These are phyloP conservation scores for Physocladia obscura DNA, from an alignment of 192 early-diverging fungal genomes.

Conservation along the genomic window DNA sequence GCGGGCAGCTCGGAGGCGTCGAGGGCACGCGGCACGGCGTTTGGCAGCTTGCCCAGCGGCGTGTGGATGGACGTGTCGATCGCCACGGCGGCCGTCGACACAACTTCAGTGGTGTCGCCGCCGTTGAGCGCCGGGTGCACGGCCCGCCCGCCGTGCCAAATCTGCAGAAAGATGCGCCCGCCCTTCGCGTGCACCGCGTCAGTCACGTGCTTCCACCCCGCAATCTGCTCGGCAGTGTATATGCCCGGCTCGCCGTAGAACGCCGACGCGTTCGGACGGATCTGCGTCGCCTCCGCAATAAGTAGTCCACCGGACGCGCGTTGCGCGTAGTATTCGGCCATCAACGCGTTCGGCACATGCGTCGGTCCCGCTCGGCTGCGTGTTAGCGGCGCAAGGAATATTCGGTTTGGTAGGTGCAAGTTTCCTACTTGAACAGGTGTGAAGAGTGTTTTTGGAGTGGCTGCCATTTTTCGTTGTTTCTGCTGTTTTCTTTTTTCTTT, in stretches of 20 bases:
- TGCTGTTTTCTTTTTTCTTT: too few species aligned
- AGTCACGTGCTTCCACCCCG: conserved; percentile 51
- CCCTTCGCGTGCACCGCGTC: conserved; percentile 57
- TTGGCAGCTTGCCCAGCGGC: background rate
- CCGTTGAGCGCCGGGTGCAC: background rate
- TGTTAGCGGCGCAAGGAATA: conserved; percentile 48
- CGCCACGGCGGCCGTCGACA: background rate
- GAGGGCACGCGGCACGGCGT: conserved; percentile 49
- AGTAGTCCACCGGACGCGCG: conserved; percentile 50
- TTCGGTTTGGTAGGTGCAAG: conserved; percentile 38
- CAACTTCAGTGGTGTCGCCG: background rate
- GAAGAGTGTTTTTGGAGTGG: too few species aligned
- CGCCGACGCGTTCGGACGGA: conserved; percentile 15
- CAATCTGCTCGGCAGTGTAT: background rate
- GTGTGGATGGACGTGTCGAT: background rate
- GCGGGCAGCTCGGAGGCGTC: conserved; percentile 63
- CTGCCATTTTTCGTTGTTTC: too few species aligned
- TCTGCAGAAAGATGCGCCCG: conserved; percentile 54
- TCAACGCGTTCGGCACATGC: conserved; percentile 37
- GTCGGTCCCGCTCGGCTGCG: conserved; percentile 25
- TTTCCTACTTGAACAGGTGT: conserved; percentile 41
- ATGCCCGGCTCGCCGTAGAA: conserved; percentile 21
- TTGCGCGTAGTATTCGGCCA: conserved; percentile 47
- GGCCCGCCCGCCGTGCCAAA: conserved; percentile 47
- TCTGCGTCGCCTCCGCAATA: conserved; percentile 42